Percentiles rank a stretch among this genome's conserved stretches.
These are phyloP conservation scores for Glarea lozoyensis DNA, from an alignment of 495 filamentous ascomycete species.

Conservation along the genomic window DNA sequence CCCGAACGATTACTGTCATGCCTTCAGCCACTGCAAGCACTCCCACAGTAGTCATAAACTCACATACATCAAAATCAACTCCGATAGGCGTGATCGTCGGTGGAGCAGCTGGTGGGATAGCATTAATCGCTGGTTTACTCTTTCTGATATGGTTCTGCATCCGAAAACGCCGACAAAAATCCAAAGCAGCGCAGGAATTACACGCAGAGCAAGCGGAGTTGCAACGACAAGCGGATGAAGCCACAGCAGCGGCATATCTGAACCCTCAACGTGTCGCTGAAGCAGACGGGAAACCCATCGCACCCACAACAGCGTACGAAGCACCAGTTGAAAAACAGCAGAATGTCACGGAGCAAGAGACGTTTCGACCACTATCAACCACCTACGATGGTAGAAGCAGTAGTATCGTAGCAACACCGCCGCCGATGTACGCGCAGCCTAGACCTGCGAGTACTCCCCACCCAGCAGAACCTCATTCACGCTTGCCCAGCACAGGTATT, in stretches of 20 bases:
- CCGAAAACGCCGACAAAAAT: constrained; percentile 3
- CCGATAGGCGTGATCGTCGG: constrained; percentile 12
- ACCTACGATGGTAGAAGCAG: too few relatives aligned
- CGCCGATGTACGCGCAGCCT: too few relatives aligned
- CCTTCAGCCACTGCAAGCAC: not conserved
- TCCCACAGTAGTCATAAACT: not conserved
- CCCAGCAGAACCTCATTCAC: too few relatives aligned
- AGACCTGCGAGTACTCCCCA: too few relatives aligned
- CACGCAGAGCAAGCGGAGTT: not conserved
- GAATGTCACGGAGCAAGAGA: too few relatives aligned
- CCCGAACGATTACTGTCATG: not conserved
- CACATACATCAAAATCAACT: not conserved
- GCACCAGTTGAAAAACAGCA: too few relatives aligned
- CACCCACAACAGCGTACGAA: too few relatives aligned
- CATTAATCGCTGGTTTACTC: constrained; percentile 5
- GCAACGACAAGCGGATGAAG: constrained; percentile 9
- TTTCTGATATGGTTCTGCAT: constrained; percentile 12
- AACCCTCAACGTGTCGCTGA: not conserved
- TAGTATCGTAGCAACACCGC: too few relatives aligned
- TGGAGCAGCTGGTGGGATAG: constrained; percentile 11
- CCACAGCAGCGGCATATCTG: constrained; percentile 5
- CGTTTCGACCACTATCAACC: too few relatives aligned
- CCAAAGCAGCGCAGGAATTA: not conserved
- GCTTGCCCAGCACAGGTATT: too few relatives aligned
- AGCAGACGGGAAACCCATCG: not conserved